These are phyloP conservation scores for Scleromitrula shiraiana DNA, from an alignment of 2,329 filamentous ascomycete genomes.

Conservation along the genomic window DNA sequence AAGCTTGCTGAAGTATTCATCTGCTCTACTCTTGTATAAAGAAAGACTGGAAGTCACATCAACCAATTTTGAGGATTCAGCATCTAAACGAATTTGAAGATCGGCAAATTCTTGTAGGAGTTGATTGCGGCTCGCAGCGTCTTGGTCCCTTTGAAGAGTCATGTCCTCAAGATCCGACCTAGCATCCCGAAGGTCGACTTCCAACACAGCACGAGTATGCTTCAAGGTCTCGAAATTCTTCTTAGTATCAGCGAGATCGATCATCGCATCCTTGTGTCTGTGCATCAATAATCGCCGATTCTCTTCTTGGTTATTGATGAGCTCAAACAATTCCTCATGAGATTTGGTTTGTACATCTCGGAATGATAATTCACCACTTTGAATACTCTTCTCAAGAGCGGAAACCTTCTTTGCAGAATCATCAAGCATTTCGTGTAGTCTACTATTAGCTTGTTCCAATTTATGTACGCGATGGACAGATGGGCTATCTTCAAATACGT, in stretches of 20 bases:
- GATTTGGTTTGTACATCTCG: slow-evolving; percentile 89
- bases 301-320: slow-evolving; percentile 89
- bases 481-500: slow-evolving; percentile 66
- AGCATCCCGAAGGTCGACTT: slow-evolving; percentile 80
- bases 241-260: slow-evolving; percentile 81
- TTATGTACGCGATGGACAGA: slow-evolving; percentile 78
- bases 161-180: slow-evolving; percentile 80
- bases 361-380: slow-evolving; percentile 77
- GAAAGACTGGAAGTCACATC: slow-evolving; percentile 79
- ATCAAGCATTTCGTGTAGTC: slow-evolving; percentile 88
- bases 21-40: slow-evolving; percentile 83
- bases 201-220: slow-evolving; percentile 67
- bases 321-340: slow-evolving; percentile 86
- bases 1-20: slow-evolving; percentile 95
- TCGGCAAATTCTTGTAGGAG: slow-evolving; percentile 89
- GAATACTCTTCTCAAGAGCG: slow-evolving; percentile 76
- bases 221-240: slow-evolving; percentile 80
- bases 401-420: slow-evolving; percentile 92
- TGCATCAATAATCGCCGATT: slow-evolving; percentile 74
- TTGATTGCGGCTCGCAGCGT: slow-evolving; percentile 78
- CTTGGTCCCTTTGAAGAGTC: slow-evolving; percentile 70
- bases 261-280: slow-evolving; percentile 75
- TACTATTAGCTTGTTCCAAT: slow-evolving; percentile 83
- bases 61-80: slow-evolving; percentile 74
- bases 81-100: slow-evolving; percentile 84